Evolutionary conservation across 768 basidiomycete species (phyloP), one percentile per base, ranked within the genome.

Genomic region (Pluteus cervinus): DNA sequence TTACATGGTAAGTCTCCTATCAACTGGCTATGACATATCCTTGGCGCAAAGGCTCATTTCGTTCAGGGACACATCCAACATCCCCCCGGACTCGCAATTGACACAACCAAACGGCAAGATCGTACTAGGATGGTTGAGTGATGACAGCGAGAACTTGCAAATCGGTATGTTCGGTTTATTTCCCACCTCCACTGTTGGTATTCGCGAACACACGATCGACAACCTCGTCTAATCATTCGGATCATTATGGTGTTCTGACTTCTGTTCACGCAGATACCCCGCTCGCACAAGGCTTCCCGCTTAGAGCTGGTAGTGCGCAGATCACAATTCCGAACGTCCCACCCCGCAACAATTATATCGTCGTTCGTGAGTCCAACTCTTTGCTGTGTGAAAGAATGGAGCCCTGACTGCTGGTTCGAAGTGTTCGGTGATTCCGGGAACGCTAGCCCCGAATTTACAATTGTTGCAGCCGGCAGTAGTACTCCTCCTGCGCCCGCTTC

Each of bases 401-500:
- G n/a, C n/a, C n/a, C n/a, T n/a, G 36, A 40, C 29, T 33, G 10
- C 40, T 17, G 41, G 15, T 2, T 48, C 24, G 4, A 35, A 84
- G 82, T 82, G 28, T 62, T 79, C 45, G 83, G 83, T 18, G 75
- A 81, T 49, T 81, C 79, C 10, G 84, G 83, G 8, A 75, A 87
- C 44, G 46, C 55, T 7, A 80, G 74, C 49, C 72, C 72, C 0
- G 12, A 58, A 25, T 86, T 87, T 52, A 73, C 68, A 1, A 87
- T 87, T 43, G 7, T 18, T 14, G 8, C 15, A 7, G 23, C 28
- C 16, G 23, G 33, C 9, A 29, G 47, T 3, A 21, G 12, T n/a
- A 42, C 48, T 16, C 41, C 57, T 9, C 36, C 48, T 2, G 42
- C 45, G 17, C 37, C 45, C 17, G 50, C 45, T n/a, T 43, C 50